Evolutionary conservation across 2,329 filamentous ascomycete genomes (phyloP), one percentile per base, ranked within the genome.

Genomic region (Aspergillus alliaceus): DNA sequence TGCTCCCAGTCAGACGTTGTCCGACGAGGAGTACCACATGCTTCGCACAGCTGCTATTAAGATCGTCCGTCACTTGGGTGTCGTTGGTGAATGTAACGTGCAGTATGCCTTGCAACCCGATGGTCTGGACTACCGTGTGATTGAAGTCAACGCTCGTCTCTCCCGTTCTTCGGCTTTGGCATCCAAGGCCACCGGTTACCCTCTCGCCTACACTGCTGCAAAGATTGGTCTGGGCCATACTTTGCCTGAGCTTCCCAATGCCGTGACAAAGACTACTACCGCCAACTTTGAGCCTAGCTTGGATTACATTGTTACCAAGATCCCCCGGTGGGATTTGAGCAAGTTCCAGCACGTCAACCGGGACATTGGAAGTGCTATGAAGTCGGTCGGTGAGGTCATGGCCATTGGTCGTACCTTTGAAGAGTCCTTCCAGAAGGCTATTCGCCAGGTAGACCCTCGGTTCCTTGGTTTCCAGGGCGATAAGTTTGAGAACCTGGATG

Each of bases 281-380:
- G 95, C 95, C 72, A 98, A 98, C 83, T 99, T 99, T 73, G 95
- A 99, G 78, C 95, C 95, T 52, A 96, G 91, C 61, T 82, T 99
- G 63, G 95, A 99, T 72, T 99, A 99, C 76, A 91, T 99, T 64
- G 95, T 99, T 64, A 96, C 92, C 67, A 99, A 99, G 83, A 98
- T 99, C 68, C 95, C 95, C 68, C 88, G 95, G 71, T 99, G 95
- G 95, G 95, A 99, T 83, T 78, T 99, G 72, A 87, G 90, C 82
- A 99, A 99, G 82, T 99, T 99, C 84, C 93, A 98, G 80, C 93
- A 98, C 70, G 95, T 99, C 64, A 96, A 96, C 83, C 90, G 95
- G 60, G 90, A 96, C 72, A 98, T 99, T 72, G 95, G 95, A 66
- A 96, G 91, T 72, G 90, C 93, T 60, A 99, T 99, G 95, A 99